phyloP scores from a whole-genome alignment of 202 grass and related monocot genomes.

The Saccharum hybrid region DNA sequence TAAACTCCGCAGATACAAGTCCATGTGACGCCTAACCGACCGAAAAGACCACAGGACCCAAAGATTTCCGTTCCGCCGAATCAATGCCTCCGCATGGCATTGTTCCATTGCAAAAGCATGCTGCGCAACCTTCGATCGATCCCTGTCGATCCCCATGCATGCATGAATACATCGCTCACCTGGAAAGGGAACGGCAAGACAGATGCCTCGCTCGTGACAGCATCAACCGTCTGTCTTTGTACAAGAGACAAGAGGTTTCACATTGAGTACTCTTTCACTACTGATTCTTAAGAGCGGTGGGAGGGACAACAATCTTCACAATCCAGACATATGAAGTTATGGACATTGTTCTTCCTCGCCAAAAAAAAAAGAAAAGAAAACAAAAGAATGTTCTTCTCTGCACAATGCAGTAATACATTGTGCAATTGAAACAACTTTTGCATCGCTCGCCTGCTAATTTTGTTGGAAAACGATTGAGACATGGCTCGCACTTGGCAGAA shows the following conservation, averaged over 20 bases:
- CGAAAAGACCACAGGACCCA: slow-evolving; percentile 15
- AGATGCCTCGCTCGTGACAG: neutral
- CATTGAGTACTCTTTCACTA: neutral
- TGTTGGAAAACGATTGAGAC: neutral
- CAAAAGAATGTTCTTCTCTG: neutral
- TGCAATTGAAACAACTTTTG: neutral
- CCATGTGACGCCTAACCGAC: slow-evolving; percentile 43
- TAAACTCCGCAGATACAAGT: slow-evolving; percentile 40
- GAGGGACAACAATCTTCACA: neutral
- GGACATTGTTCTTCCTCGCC: too few relatives aligned
- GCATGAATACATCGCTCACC: neutral
- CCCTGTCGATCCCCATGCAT: neutral
- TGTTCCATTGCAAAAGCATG: neutral
- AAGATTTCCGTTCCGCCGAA: neutral
- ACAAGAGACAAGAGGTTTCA: neutral
- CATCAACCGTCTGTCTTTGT: neutral
- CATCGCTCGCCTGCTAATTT: neutral
- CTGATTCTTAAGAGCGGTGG: too few relatives aligned
- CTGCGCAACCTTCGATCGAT: neutral
- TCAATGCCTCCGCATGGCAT: neutral
- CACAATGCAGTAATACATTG: neutral
- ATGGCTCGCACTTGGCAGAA: neutral
- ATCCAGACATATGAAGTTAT: too few relatives aligned
- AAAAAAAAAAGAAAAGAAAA: neutral
- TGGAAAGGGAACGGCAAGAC: neutral